Evolutionary conservation across 371 early-diverging fungal species (phyloP), one percentile per base, ranked within the genome.

Genomic region (Basidiobolus heterosporus): DNA sequence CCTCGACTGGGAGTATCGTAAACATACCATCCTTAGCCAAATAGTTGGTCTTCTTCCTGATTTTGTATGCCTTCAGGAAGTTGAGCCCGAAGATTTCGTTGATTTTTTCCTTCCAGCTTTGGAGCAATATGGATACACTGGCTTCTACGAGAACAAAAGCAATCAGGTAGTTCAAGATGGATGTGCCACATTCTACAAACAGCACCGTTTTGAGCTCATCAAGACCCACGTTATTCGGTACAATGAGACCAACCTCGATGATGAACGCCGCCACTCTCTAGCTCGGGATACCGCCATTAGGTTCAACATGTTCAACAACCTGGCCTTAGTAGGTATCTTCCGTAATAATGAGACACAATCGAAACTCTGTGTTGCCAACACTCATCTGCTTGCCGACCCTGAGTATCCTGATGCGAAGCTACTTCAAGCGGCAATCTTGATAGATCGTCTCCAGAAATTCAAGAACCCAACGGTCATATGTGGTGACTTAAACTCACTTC

Each of bases 401-500:
- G 60, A 74, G 3, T 92, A 78, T 61, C 72, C 80, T 0, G 99
- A 98, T 58, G 94, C 97, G 41, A 98, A 98, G 61, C 74, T 97
- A 44, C 81, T 97, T 0, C 98, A 98, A 67, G 79, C 85, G 0
- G 81, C 92, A 13, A 78, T 98, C 66, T 61, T 98, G 47, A 70
- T 94, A 47, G 2, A 47, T 44, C n/a, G 22, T 39, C 15, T 37
- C 53, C 52, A 55, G 62, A 30, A 21, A 9, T 41, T 21, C 48
- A 43, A 24, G 30, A 13, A 30, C 49, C 78, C 84, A 3, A 66
- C 76, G 1, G 53, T 93, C 14, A 60, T 91, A 5, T 80, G 85
- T 46, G 99, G 98, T n/a, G 99, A 98, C 64, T 91, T 96, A 60
- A 98, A 98, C 62, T 92, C 94, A 9, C 62, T 80, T 1, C 88